These are phyloP conservation scores for Clavariopsis aquatica DNA, from an alignment of 495 filamentous ascomycete genomes.

Conservation along the genomic window DNA sequence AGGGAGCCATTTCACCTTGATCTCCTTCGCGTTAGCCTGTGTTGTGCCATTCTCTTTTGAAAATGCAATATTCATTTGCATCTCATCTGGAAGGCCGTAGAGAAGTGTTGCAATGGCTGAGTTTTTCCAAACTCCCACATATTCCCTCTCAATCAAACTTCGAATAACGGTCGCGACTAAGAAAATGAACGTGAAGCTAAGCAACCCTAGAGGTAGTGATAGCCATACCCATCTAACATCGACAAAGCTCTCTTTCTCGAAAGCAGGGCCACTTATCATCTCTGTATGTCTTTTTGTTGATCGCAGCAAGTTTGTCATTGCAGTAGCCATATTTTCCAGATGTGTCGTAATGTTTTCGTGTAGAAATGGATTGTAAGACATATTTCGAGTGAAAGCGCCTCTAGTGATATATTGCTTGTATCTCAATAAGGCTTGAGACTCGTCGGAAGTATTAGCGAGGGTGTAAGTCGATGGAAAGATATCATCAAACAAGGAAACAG, in stretches of 20 bases:
- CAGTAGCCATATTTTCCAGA: conserved; percentile 23
- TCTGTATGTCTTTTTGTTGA: conserved; percentile 3
- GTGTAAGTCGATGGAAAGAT: conserved; percentile 25
- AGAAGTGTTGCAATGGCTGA: conserved; percentile 31
- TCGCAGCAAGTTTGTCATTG: conserved; percentile 25
- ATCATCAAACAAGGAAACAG: conserved; percentile 18
- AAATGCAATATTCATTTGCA: conserved; percentile 19
- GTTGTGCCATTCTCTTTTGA: conserved; percentile 13
- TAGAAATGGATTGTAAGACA: conserved; percentile 20
- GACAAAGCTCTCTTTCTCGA: conserved; percentile 18
- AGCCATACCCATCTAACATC: conserved; percentile 30
- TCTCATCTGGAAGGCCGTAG: conserved; percentile 26
- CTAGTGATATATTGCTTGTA: conserved; percentile 11
- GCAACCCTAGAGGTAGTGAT: conserved; percentile 20
- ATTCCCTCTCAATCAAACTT: conserved; percentile 6
- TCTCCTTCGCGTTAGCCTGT: conserved; percentile 21
- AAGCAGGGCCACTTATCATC: conserved; percentile 20
- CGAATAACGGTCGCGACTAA: conserved; percentile 28
- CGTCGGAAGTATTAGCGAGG: conserved; percentile 16
- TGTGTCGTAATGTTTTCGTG: conserved; percentile 23
- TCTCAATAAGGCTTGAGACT: conserved; percentile 9
- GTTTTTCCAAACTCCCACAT: conserved; percentile 34
- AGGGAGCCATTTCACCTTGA: conserved; percentile 18
- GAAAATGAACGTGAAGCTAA: conserved; percentile 26
- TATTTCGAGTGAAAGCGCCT: neutral